phyloP scores from a whole-genome alignment of 371 early-diverging fungal genomes.

The Saksenaea vasiformis region DNA sequence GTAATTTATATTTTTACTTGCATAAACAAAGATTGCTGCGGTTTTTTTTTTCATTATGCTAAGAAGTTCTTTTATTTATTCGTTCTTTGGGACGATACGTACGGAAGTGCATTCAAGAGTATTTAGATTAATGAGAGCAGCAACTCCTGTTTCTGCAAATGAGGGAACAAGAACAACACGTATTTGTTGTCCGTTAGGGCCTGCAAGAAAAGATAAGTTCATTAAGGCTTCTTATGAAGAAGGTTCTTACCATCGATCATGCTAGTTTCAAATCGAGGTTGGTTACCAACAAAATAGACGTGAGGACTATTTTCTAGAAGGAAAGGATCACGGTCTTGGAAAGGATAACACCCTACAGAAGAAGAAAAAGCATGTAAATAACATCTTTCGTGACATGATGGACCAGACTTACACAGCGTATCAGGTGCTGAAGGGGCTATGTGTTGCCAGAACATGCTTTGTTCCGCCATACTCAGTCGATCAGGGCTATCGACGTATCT shows the following conservation, averaged over 20 bases:
- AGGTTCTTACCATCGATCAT: slow-evolving; percentile 54
- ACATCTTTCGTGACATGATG: background rate
- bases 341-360: slow-evolving; percentile 88
- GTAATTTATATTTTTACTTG: background rate
- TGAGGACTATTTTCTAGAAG: slow-evolving; percentile 73
- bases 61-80: background rate
- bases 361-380: background rate
- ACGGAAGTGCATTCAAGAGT: slow-evolving; percentile 58
- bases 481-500: slow-evolving; percentile 61
- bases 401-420: slow-evolving; percentile 71
- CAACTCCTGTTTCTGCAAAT: slow-evolving; percentile 59
- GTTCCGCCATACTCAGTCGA: slow-evolving; percentile 69
- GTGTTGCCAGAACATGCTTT: slow-evolving; percentile 79
- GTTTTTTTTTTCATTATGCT: too few relatives aligned
- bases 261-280: slow-evolving; percentile 70
- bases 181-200: slow-evolving; percentile 51
- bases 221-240: slow-evolving; percentile 1
- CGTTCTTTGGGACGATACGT: background rate
- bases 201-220: slow-evolving; percentile 16
- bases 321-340: slow-evolving; percentile 83
- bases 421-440: slow-evolving; percentile 93
- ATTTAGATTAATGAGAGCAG: slow-evolving; percentile 64
- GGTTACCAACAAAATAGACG: slow-evolving; percentile 91
- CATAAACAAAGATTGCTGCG: too few relatives aligned
- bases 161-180: slow-evolving; percentile 70